These are phyloP conservation scores for Pogostemon cablin DNA, from an alignment of 257 asterid genomes.

Conservation along the genomic window DNA sequence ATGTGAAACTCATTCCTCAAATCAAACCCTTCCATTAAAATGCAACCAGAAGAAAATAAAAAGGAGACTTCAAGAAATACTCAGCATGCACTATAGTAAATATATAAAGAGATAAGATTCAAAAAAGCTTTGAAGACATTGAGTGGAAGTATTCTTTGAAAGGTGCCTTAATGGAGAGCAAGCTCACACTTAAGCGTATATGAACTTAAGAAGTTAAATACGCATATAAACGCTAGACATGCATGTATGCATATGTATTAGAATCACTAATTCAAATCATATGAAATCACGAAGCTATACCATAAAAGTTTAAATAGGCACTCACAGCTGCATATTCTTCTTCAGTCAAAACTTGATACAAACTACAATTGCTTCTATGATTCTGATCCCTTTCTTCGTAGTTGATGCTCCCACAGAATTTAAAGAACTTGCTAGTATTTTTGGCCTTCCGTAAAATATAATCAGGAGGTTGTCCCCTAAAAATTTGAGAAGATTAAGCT, in stretches of 20 bases:
- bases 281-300: constrained; percentile 18
- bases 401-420: constrained; percentile 73
- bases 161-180: background rate
- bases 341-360: constrained; percentile 77
- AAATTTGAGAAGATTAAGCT: constrained; percentile 40
- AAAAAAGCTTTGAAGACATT: constrained; percentile 16
- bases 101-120: constrained; percentile 8
- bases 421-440: constrained; percentile 90
- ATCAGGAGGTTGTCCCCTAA: constrained; percentile 97
- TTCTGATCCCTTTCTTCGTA: constrained; percentile 63
- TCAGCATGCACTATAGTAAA: constrained; percentile 13
- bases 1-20: constrained; percentile 5
- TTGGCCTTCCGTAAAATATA: constrained; percentile 79
- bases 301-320: constrained; percentile 35
- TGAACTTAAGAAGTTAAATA: too few species aligned
- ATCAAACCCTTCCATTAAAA: background rate
- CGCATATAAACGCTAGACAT: too few species aligned
- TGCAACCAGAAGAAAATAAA: background rate
- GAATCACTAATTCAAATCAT: background rate
- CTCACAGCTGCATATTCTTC: constrained; percentile 97
- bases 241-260: background rate
- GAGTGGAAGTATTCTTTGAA: background rate
- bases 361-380: constrained; percentile 56
- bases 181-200: background rate
- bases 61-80: background rate